Base-by-base conservation (phyloP, 2,329 filamentous ascomycete genomes). In the Whalleya microplaca region DNA sequence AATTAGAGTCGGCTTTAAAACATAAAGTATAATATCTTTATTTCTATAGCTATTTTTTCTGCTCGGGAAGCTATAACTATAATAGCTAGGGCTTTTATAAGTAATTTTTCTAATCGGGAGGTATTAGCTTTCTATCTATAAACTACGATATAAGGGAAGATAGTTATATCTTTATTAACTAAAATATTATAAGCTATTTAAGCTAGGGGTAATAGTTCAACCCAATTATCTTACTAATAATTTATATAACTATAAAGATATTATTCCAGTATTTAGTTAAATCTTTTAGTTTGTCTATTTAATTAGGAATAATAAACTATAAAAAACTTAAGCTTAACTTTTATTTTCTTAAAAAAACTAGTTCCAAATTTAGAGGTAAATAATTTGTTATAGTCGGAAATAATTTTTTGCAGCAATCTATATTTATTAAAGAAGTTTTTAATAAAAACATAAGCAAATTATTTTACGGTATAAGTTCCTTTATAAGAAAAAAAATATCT, bases 361-460 rank as follows among this genome's bases (percentile, higher is more conserved):
- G 20, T 21, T 19, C 42, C n/a, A 19, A 51, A 51, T 19, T 29
- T 57, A 19, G 45, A 55, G 3, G 63, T 50, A 37, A 50, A 41
- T 4, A 42, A 20, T 21, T 50, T 50, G 19, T 44, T 19, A 20
- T 19, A 9, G 42, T 44, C 42, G 9, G 42, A 44, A 8, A 44
- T 21, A 20, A 44, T 21, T 20, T 44, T 44, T 14, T 14, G n/a
- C 9, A 19, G 42, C 6, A 44, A 19, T n/a, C 20, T 19, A 21
- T 44, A 19, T 21, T 21, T 21, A 44, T 12, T 10, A 20, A n/a
- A n/a, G n/a, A n/a, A n/a, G n/a, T n/a, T n/a, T n/a, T n/a, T n/a
- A n/a, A n/a, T n/a, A n/a, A n/a, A 44, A 3, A 14, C 18, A 21
- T 20, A 44, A 12, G 42, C 42, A 9, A 44, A 20, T 7, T 44